A percentile compares a stretch with the other conserved stretches of the same genome.
Conservation (phyloP, 1,139 yeast genomes). For the Protomyces arabidopsidicola region DNA sequence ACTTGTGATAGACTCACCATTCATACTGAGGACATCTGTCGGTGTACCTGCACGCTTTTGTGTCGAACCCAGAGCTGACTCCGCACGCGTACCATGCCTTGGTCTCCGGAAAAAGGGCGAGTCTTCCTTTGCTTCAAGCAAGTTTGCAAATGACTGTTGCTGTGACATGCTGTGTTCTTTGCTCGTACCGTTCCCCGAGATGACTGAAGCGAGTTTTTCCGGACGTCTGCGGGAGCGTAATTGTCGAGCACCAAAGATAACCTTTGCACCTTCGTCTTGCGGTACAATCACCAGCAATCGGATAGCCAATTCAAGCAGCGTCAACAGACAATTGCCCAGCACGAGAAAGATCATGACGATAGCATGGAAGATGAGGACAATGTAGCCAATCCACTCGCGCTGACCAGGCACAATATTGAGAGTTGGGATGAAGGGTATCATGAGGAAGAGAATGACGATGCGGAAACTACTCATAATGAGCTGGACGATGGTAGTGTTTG, state of each 20-base stretch:
- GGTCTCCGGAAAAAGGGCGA: constrained; percentile 26
- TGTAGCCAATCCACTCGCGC: constrained; percentile 41
- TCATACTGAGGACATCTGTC: neutral
- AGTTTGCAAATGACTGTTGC: constrained; percentile 8
- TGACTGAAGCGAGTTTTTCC: neutral
- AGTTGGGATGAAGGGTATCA: constrained; percentile 38
- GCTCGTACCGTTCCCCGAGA: neutral
- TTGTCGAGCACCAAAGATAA: constrained; percentile 35
- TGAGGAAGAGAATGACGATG: constrained; percentile 36
- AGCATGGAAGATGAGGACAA: constrained; percentile 38
- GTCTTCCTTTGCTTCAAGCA: constrained; percentile 14
- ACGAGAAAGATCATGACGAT: constrained; percentile 37
- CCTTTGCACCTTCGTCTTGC: constrained; percentile 32
- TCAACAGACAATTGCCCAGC: constrained; percentile 38
- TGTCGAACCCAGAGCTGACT: neutral
- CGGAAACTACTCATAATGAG: constrained; percentile 35
- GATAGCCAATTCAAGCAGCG: constrained; percentile 37
- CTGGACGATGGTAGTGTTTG: constrained; percentile 39
- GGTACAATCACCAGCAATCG: constrained; percentile 36
- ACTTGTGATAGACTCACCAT: neutral
- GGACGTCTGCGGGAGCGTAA: constrained; percentile 33
- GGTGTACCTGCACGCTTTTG: neutral
- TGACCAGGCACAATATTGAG: constrained; percentile 34
- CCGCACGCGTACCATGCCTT: constrained; percentile 1
- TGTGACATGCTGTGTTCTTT: neutral